A percentile compares a stretch with the other conserved stretches of the same genome.
These are phyloP conservation scores for Amanita pallidorosea DNA, from an alignment of 768 basidiomycete species.

Conservation along the genomic window DNA sequence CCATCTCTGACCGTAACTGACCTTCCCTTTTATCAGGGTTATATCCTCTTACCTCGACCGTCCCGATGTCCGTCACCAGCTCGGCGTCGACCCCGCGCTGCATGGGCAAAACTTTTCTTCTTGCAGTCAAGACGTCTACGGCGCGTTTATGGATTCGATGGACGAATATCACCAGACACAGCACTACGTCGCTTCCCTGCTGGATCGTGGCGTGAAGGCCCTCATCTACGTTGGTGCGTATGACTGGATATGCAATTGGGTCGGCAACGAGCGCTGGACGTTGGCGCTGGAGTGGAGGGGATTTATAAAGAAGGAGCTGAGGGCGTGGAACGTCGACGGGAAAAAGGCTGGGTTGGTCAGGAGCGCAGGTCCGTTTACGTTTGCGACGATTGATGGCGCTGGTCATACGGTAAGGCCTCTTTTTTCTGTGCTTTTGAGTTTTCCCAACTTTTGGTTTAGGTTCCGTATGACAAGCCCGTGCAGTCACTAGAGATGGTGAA, in stretches of 20 bases:
- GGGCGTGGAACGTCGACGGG: conserved; percentile 51
- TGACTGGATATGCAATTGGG: conserved; percentile 71
- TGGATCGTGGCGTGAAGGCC: conserved; percentile 61
- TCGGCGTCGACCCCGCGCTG: conserved; percentile 52
- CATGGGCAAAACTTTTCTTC: conserved; percentile 21
- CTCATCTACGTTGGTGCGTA: conserved; percentile 64
- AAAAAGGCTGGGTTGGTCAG: conserved; percentile 26
- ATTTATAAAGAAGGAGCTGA: conserved; percentile 28
- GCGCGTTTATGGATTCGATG: conserved; percentile 33
- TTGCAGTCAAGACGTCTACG: conserved; percentile 26
- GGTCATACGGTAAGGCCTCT: conserved; percentile 54
- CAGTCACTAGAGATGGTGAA: conserved; percentile 45
- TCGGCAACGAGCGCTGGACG: conserved; percentile 68
- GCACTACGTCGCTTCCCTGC: conserved; percentile 51
- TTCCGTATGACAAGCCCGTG: conserved; percentile 52
- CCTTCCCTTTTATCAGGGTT: conserved; percentile 23
- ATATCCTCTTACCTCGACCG: conserved; percentile 55
- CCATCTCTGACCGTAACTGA: neutral
- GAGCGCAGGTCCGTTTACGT: conserved; percentile 43
- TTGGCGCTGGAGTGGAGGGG: conserved; percentile 65
- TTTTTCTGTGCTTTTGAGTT: neutral
- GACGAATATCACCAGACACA: conserved; percentile 37
- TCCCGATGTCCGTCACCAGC: conserved; percentile 34
- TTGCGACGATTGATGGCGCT: conserved; percentile 52
- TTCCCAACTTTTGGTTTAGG: conserved; percentile 21